phyloP scores from a whole-genome alignment of 1,139 yeast species.

The Eremothecium sinecaudum region DNA sequence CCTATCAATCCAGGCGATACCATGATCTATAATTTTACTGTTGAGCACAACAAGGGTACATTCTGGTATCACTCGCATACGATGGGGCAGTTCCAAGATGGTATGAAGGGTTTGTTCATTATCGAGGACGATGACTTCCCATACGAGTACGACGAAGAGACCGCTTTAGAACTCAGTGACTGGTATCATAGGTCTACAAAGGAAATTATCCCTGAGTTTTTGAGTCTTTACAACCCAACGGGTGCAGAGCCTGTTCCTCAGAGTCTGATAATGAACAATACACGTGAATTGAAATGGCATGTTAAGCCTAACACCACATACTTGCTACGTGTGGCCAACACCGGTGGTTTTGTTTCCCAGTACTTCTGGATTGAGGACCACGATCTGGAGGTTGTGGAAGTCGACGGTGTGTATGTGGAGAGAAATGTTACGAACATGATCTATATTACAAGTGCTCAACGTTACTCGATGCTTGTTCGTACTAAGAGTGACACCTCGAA shows the following conservation, averaged over 20 bases:
- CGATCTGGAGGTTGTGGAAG: conserved; percentile 68
- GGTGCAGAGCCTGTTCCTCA: conserved; percentile 96
- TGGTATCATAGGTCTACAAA: conserved; percentile 71
- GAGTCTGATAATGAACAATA: conserved; percentile 66
- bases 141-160: conserved; percentile 65
- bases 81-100: conserved; percentile 81
- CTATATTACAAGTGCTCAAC: conserved; percentile 68
- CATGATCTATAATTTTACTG: conserved; percentile 70
- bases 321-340: conserved; percentile 63
- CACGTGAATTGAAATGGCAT: conserved; percentile 56
- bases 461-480: conserved; percentile 61
- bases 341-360: conserved; percentile 84
- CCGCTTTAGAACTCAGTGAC: conserved; percentile 57
- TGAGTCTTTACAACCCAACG: conserved; percentile 74
- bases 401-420: conserved; percentile 72
- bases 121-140: conserved; percentile 45
- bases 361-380: conserved; percentile 81
- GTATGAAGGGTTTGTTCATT: conserved; percentile 73
- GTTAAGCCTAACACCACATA: conserved; percentile 79
- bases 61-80: conserved; percentile 96
- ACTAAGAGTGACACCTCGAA: conserved; percentile 52
- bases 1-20: conserved; percentile 70
- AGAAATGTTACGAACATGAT: conserved; percentile 49
- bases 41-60: conserved; percentile 71
- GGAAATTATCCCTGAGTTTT: conserved; percentile 44